Conservation (phyloP, 768 basidiomycete genomes). For the Termitomyces sp. region DNA sequence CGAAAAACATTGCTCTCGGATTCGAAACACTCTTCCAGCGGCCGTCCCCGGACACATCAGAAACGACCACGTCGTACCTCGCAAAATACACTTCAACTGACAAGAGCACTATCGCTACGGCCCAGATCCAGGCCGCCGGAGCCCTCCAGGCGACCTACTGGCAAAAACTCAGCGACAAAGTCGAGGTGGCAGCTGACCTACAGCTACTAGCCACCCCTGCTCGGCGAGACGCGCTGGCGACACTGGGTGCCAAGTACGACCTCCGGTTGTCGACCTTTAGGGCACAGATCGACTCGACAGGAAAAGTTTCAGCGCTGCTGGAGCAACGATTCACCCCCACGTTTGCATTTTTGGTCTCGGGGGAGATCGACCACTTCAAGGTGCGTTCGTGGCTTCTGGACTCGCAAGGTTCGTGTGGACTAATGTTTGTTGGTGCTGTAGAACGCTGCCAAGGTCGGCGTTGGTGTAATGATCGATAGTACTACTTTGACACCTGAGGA, state of each 20-base stretch:
- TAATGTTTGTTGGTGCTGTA: constrained; percentile 25
- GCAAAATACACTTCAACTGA: constrained; percentile 72
- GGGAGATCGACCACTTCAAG: constrained; percentile 99
- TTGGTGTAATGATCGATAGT: constrained; percentile 97
- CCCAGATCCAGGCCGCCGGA: constrained; percentile 79
- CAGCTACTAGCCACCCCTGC: constrained; percentile 75
- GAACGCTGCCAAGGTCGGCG: constrained; percentile 93
- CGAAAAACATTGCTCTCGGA: constrained; percentile 87
- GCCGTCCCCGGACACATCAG: constrained; percentile 65
- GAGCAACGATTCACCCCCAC: constrained; percentile 96
- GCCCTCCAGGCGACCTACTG: constrained; percentile 91
- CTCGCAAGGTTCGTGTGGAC: constrained; percentile 1
- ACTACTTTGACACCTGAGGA: constrained; percentile 78
- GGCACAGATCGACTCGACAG: constrained; percentile 91
- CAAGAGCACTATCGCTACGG: constrained; percentile 91
- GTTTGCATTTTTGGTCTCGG: constrained; percentile 90
- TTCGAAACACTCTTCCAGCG: constrained; percentile 83
- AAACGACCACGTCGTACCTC: constrained; percentile 72
- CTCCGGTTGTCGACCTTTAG: constrained; percentile 91
- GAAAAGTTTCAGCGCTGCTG: constrained; percentile 91
- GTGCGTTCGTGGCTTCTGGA: constrained; percentile 34
- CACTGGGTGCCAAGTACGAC: constrained; percentile 95
- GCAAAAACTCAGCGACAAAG: constrained; percentile 93
- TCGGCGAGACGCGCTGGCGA: constrained; percentile 89
- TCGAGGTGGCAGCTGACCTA: constrained; percentile 95